Evolutionary conservation across 768 basidiomycete species (phyloP).

Genomic region (Collybiopsis luxurians): DNA sequence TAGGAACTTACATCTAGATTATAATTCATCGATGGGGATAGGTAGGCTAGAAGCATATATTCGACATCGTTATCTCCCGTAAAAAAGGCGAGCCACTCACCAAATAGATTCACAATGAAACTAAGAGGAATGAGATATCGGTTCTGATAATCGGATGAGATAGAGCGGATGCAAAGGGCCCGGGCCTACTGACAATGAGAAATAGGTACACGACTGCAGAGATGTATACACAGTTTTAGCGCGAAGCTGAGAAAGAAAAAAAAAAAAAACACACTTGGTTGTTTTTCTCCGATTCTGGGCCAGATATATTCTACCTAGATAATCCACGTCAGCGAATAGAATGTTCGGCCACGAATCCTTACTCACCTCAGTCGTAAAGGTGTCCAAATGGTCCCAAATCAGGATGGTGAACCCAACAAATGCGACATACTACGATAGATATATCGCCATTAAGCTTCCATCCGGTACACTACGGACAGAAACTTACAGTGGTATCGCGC

Average conservation of each 20-base stretch:
- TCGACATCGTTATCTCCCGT: neutral
- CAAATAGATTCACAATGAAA: neutral
- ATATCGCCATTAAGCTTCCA: too few species aligned
- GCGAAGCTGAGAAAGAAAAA: too few species aligned
- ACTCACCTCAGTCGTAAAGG: neutral
- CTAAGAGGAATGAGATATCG: neutral
- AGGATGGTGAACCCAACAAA: neutral
- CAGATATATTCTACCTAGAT: neutral
- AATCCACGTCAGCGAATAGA: neutral
- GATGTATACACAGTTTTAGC: neutral
- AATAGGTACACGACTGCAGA: neutral
- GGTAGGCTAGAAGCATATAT: neutral
- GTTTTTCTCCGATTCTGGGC: neutral
- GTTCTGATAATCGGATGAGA: neutral
- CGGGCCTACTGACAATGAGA: neutral
- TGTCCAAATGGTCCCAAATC: constrained; percentile 3
- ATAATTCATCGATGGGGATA: neutral
- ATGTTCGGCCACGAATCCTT: neutral
- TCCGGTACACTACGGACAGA: too few species aligned
- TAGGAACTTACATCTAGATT: neutral
- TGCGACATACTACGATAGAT: neutral
- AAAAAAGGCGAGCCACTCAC: neutral
- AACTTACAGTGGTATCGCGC: constrained; percentile 1
- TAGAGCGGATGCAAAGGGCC: too few species aligned
- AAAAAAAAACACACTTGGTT: neutral